Evolutionary conservation across 202 grass and related monocot genomes (phyloP).

Genomic region (Schoenoplectus triqueter): DNA sequence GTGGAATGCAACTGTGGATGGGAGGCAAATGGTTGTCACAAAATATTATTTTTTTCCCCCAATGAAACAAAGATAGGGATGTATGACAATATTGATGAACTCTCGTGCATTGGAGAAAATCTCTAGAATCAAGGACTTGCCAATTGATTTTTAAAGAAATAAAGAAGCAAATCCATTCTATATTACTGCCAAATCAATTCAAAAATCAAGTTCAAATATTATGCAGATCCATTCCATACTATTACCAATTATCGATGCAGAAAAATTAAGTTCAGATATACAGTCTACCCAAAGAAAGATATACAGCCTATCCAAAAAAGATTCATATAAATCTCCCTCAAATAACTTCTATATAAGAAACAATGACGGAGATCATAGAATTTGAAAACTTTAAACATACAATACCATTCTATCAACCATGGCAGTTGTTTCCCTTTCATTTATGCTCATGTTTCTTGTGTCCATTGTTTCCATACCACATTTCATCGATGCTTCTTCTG

Average conservation of each 20-base stretch:
- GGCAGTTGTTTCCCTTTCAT: background rate
- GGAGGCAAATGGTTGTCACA: background rate
- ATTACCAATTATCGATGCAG: no score
- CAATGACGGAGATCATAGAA: no score
- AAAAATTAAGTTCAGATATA: no score
- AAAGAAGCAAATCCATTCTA: background rate
- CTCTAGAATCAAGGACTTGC: background rate
- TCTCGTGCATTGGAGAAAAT: background rate
- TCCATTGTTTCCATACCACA: background rate
- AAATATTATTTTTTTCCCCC: background rate
- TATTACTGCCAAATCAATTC: constrained; percentile 1
- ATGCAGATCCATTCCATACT: no score
- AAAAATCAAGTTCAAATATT: background rate
- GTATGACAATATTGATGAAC: background rate
- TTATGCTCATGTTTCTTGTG: constrained; percentile 14
- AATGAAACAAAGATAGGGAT: background rate
- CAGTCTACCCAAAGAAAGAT: no score
- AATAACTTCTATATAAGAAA: constrained; percentile 16
- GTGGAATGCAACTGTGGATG: background rate
- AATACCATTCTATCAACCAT: constrained; percentile 24
- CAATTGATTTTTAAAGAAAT: background rate
- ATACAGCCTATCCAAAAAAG: background rate
- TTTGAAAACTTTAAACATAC: no score
- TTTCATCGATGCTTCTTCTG: constrained; percentile 20
- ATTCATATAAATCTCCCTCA: background rate